A percentile compares a stretch with the other conserved stretches of the same genome.
Evolutionary conservation across 2,329 filamentous ascomycete species (phyloP).

Genomic region (Ceratocystis colombiana): DNA sequence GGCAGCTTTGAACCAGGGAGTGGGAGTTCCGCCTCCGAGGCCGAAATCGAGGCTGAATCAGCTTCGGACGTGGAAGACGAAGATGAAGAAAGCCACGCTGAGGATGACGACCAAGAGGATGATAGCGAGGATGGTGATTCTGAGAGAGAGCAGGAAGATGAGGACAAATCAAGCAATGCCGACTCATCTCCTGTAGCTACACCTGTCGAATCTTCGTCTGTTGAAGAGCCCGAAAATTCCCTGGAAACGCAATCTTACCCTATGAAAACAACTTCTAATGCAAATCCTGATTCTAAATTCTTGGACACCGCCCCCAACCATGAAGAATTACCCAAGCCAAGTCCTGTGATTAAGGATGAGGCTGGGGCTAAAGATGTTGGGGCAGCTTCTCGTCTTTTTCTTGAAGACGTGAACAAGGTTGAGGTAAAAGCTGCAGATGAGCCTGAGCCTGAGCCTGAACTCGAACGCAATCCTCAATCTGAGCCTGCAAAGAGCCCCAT

Average conservation of each 20-base stretch:
- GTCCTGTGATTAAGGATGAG: background rate
- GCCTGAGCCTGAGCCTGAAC: background rate
- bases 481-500: background rate
- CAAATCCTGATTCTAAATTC: background rate
- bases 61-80: background rate
- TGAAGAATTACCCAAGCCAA: background rate
- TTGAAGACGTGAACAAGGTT: background rate
- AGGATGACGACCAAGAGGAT: background rate
- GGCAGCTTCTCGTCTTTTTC: background rate
- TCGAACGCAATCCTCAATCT: background rate
- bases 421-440: background rate
- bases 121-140: background rate
- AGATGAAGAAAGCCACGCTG: background rate
- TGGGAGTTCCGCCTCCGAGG: background rate
- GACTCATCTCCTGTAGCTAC: background rate
- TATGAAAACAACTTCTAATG: background rate
- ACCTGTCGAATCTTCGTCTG: background rate
- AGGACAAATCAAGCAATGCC: background rate
- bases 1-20: background rate
- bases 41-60: background rate
- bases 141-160: background rate
- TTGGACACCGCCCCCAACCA: background rate
- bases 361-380: background rate
- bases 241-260: conserved; percentile 6
- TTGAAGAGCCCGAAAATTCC: background rate